These are phyloP conservation scores for Fomitopsis palustris DNA, from an alignment of 1,284 basidiomycete species.

Conservation along the genomic window DNA sequence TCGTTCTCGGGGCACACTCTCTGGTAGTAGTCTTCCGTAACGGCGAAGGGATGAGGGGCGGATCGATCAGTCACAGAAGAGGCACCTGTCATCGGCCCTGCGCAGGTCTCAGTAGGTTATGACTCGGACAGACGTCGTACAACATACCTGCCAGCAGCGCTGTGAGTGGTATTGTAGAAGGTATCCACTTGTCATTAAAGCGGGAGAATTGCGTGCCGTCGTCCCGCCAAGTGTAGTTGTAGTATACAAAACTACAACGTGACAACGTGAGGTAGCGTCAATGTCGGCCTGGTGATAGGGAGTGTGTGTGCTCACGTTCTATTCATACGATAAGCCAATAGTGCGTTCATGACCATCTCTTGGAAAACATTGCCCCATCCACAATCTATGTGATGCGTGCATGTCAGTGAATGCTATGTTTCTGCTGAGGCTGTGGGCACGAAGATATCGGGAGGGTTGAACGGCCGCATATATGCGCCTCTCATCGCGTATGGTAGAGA, in stretches of 20 bases:
- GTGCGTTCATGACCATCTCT: constrained; percentile 44
- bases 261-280: background rate
- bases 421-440: no score
- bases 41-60: constrained; percentile 11
- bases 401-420: background rate
- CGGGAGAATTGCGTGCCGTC: constrained; percentile 13
- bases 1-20: constrained; percentile 7
- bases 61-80: constrained; percentile 24
- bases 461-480: background rate
- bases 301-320: constrained; percentile 34
- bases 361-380: constrained; percentile 57
- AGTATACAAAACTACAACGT: constrained; percentile 45
- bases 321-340: constrained; percentile 40
- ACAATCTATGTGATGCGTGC: constrained; percentile 1
- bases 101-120: background rate
- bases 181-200: constrained; percentile 40
- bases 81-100: constrained; percentile 50
- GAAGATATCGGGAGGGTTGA: background rate
- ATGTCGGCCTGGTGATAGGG: background rate
- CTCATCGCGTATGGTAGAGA: background rate
- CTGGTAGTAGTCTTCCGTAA: constrained; percentile 12
- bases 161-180: constrained; percentile 53
- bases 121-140: background rate
- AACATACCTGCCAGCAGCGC: constrained; percentile 47
- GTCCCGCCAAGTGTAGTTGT: constrained; percentile 54